These are phyloP conservation scores for Chloris gayana DNA, from an alignment of 176 grass and related monocot genomes.

Conservation along the genomic window DNA sequence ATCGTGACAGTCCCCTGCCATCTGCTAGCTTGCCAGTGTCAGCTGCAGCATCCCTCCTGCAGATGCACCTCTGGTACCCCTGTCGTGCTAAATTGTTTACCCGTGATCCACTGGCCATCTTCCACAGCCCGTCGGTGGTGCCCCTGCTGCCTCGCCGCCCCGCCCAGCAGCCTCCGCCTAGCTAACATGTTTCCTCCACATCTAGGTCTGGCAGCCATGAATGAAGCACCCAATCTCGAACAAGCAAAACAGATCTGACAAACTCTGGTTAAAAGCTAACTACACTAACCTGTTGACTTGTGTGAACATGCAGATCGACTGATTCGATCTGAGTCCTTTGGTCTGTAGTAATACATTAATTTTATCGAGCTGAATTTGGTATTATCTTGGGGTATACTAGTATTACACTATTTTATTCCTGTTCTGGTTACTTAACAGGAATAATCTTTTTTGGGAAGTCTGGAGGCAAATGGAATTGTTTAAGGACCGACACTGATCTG, in stretches of 20 bases:
- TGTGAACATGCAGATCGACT: not conserved
- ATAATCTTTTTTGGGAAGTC: conserved; percentile 5
- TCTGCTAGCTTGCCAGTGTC: not conserved
- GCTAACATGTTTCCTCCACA: not conserved
- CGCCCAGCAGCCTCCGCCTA: not conserved
- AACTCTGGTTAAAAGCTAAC: not conserved
- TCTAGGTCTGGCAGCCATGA: not conserved
- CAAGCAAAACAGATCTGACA: not conserved
- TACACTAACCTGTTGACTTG: not conserved
- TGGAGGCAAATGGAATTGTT: conserved; percentile 13
- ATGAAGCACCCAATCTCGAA: not conserved
- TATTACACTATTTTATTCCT: not conserved
- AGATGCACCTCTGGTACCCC: not conserved
- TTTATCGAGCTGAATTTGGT: not conserved
- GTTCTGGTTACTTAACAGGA: not conserved
- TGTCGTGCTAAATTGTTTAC: not conserved
- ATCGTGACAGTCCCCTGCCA: not conserved
- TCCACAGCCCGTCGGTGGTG: not conserved
- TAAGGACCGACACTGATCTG: not conserved
- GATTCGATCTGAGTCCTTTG: not conserved
- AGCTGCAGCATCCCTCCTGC: not conserved
- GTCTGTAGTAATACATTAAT: not conserved
- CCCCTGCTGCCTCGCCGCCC: not conserved
- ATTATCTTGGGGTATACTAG: not conserved
- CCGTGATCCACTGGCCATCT: not conserved